Conservation (phyloP, 1,284 basidiomycete species). For the Irpex rosettiformis region DNA sequence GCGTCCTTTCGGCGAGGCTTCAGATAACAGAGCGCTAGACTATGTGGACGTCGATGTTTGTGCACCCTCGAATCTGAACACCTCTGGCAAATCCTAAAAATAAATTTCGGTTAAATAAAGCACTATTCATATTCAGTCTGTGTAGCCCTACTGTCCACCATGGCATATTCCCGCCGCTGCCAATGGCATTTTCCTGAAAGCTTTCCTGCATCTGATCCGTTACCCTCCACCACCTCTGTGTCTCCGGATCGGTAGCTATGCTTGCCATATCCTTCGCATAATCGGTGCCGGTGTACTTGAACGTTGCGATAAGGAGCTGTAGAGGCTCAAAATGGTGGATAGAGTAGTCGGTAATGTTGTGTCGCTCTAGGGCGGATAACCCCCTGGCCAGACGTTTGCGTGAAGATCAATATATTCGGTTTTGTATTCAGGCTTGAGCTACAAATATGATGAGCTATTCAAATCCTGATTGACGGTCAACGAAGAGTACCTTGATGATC, state of each 20-base stretch:
- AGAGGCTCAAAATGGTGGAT: slow-evolving; percentile 67
- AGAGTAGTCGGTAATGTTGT: slow-evolving; percentile 74
- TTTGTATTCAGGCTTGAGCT: slow-evolving; percentile 61
- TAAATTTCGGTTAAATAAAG: not conserved
- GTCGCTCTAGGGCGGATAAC: slow-evolving; percentile 59
- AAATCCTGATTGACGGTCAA: not conserved
- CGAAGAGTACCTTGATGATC: slow-evolving; percentile 55
- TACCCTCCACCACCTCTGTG: slow-evolving; percentile 73
- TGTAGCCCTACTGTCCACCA: slow-evolving; percentile 61
- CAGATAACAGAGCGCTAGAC: no score
- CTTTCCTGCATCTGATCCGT: slow-evolving; percentile 80
- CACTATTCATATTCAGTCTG: not conserved
- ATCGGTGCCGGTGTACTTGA: slow-evolving; percentile 62
- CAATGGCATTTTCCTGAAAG: slow-evolving; percentile 63
- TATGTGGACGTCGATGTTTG: no score
- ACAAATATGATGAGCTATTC: not conserved
- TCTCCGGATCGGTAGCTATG: slow-evolving; percentile 63
- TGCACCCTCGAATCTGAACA: not conserved
- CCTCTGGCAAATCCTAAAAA: not conserved
- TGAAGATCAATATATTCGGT: slow-evolving; percentile 73
- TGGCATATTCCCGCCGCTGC: slow-evolving; percentile 59
- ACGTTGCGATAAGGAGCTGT: slow-evolving; percentile 65
- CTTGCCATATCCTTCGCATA: slow-evolving; percentile 66
- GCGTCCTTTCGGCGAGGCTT: no score
- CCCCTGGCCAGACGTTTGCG: slow-evolving; percentile 67